phyloP scores from a whole-genome alignment of 2,329 filamentous ascomycete species.

The Talaromyces verruculosus region DNA sequence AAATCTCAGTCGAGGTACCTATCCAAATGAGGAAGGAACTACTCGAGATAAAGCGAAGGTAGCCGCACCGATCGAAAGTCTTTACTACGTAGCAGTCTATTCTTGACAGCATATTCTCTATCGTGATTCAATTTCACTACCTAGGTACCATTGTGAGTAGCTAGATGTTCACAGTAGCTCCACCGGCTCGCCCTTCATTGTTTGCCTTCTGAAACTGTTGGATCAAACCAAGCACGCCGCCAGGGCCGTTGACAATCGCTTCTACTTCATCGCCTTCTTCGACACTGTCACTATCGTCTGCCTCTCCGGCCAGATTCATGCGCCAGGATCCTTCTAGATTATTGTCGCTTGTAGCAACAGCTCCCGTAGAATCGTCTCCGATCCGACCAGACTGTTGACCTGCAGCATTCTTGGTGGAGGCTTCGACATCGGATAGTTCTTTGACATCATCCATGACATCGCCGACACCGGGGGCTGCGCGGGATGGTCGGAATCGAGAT shows the following conservation, averaged over 20 bases:
- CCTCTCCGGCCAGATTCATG: slow-evolving; percentile 43
- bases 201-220: slow-evolving; percentile 65
- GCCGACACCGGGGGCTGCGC: slow-evolving; percentile 23
- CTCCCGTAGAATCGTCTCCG: slow-evolving; percentile 37
- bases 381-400: slow-evolving; percentile 25
- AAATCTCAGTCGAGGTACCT: too few relatives aligned
- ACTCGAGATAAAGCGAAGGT: too few relatives aligned
- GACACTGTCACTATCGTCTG: slow-evolving; percentile 41
- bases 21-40: too few relatives aligned
- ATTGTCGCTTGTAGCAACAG: slow-evolving; percentile 50
- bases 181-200: slow-evolving; percentile 39
- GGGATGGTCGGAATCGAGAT: slow-evolving; percentile 34
- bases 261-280: slow-evolving; percentile 53
- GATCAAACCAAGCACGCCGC: slow-evolving; percentile 64
- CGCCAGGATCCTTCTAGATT: slow-evolving; percentile 58
- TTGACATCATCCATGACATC: slow-evolving; percentile 36
- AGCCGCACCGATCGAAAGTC: too few relatives aligned
- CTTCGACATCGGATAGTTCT: slow-evolving; percentile 26
- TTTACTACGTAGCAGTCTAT: background rate
- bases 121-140: background rate
- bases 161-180: slow-evolving; percentile 20
- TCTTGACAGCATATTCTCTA: background rate
- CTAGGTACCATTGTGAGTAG: background rate
- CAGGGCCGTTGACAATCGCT: slow-evolving; percentile 45
- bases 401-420: slow-evolving; percentile 14